Base-by-base conservation (phyloP, 345 rosid species). In the Salix dunnii region DNA sequence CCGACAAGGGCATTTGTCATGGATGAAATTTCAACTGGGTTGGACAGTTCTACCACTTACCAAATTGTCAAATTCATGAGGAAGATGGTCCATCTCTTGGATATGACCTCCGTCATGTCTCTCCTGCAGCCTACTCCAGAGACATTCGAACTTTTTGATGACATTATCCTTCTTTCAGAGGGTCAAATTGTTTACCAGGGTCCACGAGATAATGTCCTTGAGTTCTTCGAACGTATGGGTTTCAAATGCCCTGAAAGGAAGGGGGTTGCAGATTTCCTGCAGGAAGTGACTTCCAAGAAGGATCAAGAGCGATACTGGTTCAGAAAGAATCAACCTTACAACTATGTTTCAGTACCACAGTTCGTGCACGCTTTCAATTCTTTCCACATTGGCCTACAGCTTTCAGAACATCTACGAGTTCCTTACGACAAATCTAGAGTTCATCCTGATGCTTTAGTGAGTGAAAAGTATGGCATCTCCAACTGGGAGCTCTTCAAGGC, bases 251-350 rank as follows among this genome's bases (percentile, higher is more conserved):
- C 96, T 1, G 86, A 85, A 72, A 88, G 96, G 51, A 91, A 91
- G 71, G 94, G 91, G n/a, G 88, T 86, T 66, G 96, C 94, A 12
- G 96, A 91, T 75, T 91, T 91, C 83, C 80, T 90, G 8, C 96
- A 90, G 76, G 96, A 91, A 81, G 94, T 90, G 12, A 91, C 94
- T 42, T 92, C 97, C 23, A 85, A 77, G 76, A 92, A 90, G 70
- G 97, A 92, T 80, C 97, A 92, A 80, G 92, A 88, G 49, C 97
- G 89, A 76, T 92, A 90, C 25, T 92, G 94, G 97, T 87, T 64
- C 77, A 85, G 69, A 58, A 83, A 77, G 82, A 75, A 87, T 13
- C 87, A 87, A 71, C 86, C 88, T 73, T 90, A 87, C 78, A 80
- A 69, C 38, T 89, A 81, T 18, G 63, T 89, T 4, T 83, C 94